Evolutionary conservation across 1,284 basidiomycete species (phyloP).

Genomic region (Leccinum griseonigrum): DNA sequence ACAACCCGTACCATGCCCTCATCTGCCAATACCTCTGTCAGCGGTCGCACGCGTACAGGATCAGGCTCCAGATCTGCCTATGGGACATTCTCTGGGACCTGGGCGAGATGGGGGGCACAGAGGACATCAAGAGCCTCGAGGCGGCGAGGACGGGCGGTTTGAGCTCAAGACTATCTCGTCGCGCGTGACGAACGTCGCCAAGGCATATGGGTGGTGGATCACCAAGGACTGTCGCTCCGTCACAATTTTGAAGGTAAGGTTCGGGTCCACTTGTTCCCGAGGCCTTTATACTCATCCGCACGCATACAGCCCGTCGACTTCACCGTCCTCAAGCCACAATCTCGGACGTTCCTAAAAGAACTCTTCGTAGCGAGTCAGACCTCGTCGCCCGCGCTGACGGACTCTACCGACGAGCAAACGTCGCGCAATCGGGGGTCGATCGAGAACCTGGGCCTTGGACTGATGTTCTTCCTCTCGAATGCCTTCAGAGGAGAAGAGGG

Average conservation of each 20-base stretch:
- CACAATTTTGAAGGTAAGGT: constrained; percentile 75
- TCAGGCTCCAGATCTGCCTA: constrained; percentile 93
- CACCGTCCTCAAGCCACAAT: constrained; percentile 61
- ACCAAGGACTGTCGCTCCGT: constrained; percentile 73
- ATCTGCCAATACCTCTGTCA: constrained; percentile 75
- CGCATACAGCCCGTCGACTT: constrained; percentile 85
- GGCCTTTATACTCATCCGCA: background rate
- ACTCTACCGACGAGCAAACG: constrained; percentile 37
- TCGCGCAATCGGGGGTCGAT: constrained; percentile 53
- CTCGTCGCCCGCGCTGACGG: constrained; percentile 56
- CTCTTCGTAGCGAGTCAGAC: constrained; percentile 75
- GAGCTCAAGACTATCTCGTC: constrained; percentile 58
- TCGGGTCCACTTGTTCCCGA: background rate
- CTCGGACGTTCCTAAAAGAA: constrained; percentile 67
- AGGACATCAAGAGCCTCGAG: constrained; percentile 67
- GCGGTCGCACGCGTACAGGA: constrained; percentile 78
- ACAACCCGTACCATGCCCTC: constrained; percentile 96
- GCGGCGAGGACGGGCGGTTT: constrained; percentile 41
- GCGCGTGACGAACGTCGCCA: constrained; percentile 64
- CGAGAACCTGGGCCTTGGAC: constrained; percentile 61
- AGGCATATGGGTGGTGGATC: constrained; percentile 83
- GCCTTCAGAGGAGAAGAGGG: constrained; percentile 43
- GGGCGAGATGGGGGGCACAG: constrained; percentile 85
- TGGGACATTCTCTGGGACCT: constrained; percentile 97
- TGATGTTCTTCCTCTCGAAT: constrained; percentile 65